phyloP scores from a whole-genome alignment of 371 early-diverging fungal genomes.

The Encephalitozoon romaleae region DNA sequence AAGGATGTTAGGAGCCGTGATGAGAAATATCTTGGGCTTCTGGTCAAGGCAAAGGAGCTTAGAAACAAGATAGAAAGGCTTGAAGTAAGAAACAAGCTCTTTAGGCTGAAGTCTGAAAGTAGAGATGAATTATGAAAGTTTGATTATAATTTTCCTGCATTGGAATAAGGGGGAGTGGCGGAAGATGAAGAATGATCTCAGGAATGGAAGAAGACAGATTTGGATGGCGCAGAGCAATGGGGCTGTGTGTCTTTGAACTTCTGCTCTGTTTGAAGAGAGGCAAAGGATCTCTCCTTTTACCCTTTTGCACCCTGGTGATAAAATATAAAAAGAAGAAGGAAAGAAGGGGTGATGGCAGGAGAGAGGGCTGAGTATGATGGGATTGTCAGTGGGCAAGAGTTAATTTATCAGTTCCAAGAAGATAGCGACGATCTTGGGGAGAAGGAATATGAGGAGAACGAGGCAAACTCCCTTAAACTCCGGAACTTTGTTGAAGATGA shows the following conservation, averaged over 20 bases:
- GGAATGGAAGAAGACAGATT: background rate
- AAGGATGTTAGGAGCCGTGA: background rate
- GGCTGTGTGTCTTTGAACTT: background rate
- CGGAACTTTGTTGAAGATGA: slow-evolving; percentile 50
- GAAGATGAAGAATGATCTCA: background rate
- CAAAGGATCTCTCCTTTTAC: background rate
- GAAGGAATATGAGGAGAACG: slow-evolving; percentile 40
- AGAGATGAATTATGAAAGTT: background rate
- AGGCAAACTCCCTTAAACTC: slow-evolving; percentile 42
- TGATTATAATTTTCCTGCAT: background rate
- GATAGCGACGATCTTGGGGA: slow-evolving; percentile 47
- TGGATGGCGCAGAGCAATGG: too few species aligned
- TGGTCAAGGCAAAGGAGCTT: background rate
- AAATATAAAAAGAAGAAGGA: slow-evolving; percentile 12
- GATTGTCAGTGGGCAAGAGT: background rate
- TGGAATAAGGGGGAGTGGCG: background rate
- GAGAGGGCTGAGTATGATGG: background rate
- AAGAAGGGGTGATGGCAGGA: background rate
- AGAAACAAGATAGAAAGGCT: background rate
- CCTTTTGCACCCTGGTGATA: background rate
- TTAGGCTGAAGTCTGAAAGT: background rate
- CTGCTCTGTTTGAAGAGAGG: background rate
- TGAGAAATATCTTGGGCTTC: slow-evolving; percentile 3
- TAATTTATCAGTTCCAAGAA: slow-evolving; percentile 31
- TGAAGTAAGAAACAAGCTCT: background rate